Evolutionary conservation across 768 basidiomycete genomes (phyloP).

Genomic region (Leccinum boreale): DNA sequence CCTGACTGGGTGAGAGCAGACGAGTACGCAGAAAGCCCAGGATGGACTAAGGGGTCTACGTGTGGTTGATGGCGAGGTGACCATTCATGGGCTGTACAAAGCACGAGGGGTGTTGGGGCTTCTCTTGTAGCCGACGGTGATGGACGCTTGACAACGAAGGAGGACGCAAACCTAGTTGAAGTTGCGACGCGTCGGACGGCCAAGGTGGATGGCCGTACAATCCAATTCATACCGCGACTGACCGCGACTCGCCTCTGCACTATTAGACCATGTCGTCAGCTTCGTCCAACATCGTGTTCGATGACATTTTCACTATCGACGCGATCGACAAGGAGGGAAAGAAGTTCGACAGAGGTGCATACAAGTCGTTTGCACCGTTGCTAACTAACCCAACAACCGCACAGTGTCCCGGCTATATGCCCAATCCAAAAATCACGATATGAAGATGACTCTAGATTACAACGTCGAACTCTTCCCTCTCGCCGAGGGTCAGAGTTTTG

Average conservation of each 20-base stretch:
- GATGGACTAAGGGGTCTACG: not conserved
- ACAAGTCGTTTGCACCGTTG: not conserved
- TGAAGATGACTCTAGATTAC: slow-evolving; percentile 92
- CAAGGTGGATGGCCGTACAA: not conserved
- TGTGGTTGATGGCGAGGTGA: slow-evolving; percentile 33
- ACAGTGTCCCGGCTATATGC: slow-evolving; percentile 90
- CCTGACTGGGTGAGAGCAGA: slow-evolving; percentile 45
- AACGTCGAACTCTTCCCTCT: slow-evolving; percentile 90
- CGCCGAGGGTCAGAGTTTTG: slow-evolving; percentile 62
- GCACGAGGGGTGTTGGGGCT: slow-evolving; percentile 51
- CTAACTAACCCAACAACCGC: slow-evolving; percentile 12
- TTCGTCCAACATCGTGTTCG: slow-evolving; percentile 80
- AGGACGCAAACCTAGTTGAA: slow-evolving; percentile 18
- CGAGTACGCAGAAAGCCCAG: slow-evolving; percentile 30
- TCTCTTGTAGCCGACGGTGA: slow-evolving; percentile 41
- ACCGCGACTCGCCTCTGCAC: not conserved
- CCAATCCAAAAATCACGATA: slow-evolving; percentile 86
- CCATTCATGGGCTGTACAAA: slow-evolving; percentile 48
- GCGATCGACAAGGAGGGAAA: slow-evolving; percentile 89
- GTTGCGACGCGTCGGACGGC: not conserved
- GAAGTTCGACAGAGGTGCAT: slow-evolving; percentile 92
- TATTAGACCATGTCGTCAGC: slow-evolving; percentile 46
- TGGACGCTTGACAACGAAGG: slow-evolving; percentile 36
- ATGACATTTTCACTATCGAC: slow-evolving; percentile 87
- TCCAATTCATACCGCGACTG: not conserved